Conservation (phyloP, 2,329 filamentous ascomycete species). For the Eurotiales sp. region DNA sequence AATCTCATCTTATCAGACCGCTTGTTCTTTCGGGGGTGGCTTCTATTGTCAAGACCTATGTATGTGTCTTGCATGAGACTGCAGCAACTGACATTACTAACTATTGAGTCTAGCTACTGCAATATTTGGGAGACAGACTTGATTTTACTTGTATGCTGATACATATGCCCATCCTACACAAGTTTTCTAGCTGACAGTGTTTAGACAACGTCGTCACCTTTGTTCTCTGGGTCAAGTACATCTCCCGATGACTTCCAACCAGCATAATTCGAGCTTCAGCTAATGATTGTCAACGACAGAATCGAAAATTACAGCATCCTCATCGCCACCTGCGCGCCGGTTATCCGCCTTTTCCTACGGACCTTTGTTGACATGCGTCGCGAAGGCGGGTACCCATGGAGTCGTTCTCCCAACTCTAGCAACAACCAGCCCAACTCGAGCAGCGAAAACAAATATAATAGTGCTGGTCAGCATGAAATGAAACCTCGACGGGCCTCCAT, state of each 20-base stretch:
- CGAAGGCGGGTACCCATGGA: slow-evolving; percentile 21
- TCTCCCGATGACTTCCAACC: neutral
- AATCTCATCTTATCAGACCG: slow-evolving; percentile 14
- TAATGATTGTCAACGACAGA: too few species aligned
- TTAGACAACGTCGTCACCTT: slow-evolving; percentile 32
- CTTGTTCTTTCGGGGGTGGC: slow-evolving; percentile 33
- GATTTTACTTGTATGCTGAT: slow-evolving; percentile 29
- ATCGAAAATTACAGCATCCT: slow-evolving; percentile 38
- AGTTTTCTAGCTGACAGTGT: neutral
- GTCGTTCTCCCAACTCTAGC: slow-evolving; percentile 20
- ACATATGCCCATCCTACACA: too few species aligned
- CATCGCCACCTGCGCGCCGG: slow-evolving; percentile 32
- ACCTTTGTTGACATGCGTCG: slow-evolving; percentile 25
- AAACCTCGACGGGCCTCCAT: neutral
- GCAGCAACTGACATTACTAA: neutral
- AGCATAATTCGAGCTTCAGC: neutral
- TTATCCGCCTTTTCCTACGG: slow-evolving; percentile 32
- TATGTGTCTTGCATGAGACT: slow-evolving; percentile 12
- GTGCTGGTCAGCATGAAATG: neutral
- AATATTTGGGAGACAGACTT: slow-evolving; percentile 29
- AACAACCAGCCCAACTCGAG: slow-evolving; percentile 14
- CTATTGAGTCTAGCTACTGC: slow-evolving; percentile 23
- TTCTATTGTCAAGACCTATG: slow-evolving; percentile 36
- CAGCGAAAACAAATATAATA: slow-evolving; percentile 6
- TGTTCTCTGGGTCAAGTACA: slow-evolving; percentile 36